Evolutionary conservation across 371 early-diverging fungal genomes (phyloP).

Genomic region (Syncephalastrum racemosum): DNA sequence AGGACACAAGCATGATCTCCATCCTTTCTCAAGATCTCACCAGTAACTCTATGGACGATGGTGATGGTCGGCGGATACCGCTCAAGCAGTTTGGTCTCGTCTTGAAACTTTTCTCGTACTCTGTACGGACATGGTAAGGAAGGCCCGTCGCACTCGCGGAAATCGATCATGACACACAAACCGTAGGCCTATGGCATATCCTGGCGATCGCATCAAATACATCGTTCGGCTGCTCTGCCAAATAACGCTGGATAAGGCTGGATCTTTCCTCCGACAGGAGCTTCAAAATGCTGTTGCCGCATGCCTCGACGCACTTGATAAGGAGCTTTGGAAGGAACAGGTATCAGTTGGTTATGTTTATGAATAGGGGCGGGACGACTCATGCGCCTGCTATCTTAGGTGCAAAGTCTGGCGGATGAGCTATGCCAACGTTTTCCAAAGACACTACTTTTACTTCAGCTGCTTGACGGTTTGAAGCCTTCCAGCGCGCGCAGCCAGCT

Average conservation of each 20-base stretch:
- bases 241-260: slow-evolving; percentile 30
- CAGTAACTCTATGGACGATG: too few relatives aligned
- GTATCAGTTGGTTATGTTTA: slow-evolving; percentile 3
- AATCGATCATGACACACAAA: background rate
- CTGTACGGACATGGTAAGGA: slow-evolving; percentile 26
- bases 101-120: slow-evolving; percentile 33
- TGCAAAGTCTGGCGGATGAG: slow-evolving; percentile 21
- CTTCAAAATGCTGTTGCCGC: slow-evolving; percentile 30
- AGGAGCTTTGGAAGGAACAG: slow-evolving; percentile 21
- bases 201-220: slow-evolving; percentile 18
- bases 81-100: slow-evolving; percentile 29
- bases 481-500: slow-evolving; percentile 22
- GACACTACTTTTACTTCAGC: slow-evolving; percentile 13
- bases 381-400: slow-evolving; percentile 2
- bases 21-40: too few relatives aligned
- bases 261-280: slow-evolving; percentile 22
- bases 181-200: slow-evolving; percentile 32
- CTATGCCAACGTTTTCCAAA: slow-evolving; percentile 15
- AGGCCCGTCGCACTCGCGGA: background rate
- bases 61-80: slow-evolving; percentile 17
- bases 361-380: background rate
- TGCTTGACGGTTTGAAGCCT: slow-evolving; percentile 27
- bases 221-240: slow-evolving; percentile 26
- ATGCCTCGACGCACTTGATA: slow-evolving; percentile 2
- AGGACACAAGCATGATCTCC: too few relatives aligned